Base-by-base conservation (phyloP, 352 stramenopile species). In the Phytophthora palmivora region DNA sequence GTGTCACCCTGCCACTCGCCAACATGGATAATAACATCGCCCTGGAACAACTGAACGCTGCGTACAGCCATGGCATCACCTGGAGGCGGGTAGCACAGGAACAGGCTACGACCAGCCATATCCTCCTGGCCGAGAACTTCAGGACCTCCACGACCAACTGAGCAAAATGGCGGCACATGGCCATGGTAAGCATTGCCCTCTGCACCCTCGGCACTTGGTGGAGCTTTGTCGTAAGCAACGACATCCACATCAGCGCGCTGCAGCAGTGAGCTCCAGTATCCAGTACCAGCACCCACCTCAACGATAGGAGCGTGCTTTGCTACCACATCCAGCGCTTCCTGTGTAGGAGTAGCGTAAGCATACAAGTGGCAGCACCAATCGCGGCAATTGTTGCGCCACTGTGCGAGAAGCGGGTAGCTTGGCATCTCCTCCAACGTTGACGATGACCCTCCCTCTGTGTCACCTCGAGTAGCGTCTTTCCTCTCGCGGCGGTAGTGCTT, bases 241-340 rank as follows among this genome's bases (percentile, higher is more conserved):
- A 96, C 74, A 74, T 97, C 88, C 10, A 94, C 83, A 24, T 78
- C 71, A 28, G 70, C 59, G 19, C 68, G 63, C 34, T 91, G 82
- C 36, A 98, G 58, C 14, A 93, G 58, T 32, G 78, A 81, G 39
- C 76, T 89, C 92, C 92, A 98, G 63, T 97, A 97, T 6, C 90
- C 92, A 6, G 88, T 96, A 43, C 92, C 92, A 12, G 92, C 92
- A 3, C 92, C 92, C 33, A 97, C 84, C 63, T 98, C 90, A 10
- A 97, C 77, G 46, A 98, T 76, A 42, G 84, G 82, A 3, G 77
- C 71, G 49, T 88, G 73, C 47, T 83, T 72, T 2, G 70, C 62
- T 22, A 91, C 63, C 26, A 79, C 55, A 32, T 71, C 46, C 21
- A 94, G 66, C 7, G 85, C 83, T 22, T 82, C 72, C 11, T 51